These are phyloP conservation scores for Huntiella moniliformis DNA, from an alignment of 2,329 filamentous ascomycete species.

Conservation along the genomic window DNA sequence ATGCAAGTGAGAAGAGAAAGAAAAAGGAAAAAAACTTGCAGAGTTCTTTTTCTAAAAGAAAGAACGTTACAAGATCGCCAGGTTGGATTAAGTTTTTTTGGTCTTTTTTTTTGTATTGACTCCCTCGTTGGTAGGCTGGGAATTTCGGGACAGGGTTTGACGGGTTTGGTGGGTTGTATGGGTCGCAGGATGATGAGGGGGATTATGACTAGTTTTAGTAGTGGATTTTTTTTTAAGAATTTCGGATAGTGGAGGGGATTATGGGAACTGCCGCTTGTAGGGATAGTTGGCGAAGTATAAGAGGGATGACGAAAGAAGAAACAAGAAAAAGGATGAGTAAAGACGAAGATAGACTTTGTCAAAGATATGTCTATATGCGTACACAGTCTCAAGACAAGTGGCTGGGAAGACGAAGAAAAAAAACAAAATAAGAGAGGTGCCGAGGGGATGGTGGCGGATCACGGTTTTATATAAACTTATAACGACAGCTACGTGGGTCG, in stretches of 20 bases:
- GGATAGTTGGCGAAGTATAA: not conserved
- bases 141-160: not conserved
- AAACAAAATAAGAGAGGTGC: too few species aligned
- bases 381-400: not conserved
- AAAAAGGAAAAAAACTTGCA: not conserved
- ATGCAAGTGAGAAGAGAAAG: not conserved
- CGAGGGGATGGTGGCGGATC: too few species aligned
- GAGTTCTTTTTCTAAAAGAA: not conserved
- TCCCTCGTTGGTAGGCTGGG: not conserved
- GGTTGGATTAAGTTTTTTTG: constrained; percentile 3
- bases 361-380: constrained; percentile 1
- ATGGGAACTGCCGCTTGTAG: constrained; percentile 2
- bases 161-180: not conserved
- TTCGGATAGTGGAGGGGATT: not conserved
- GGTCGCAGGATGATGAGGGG: not conserved
- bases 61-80: not conserved
- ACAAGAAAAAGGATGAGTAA: not conserved
- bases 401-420: not conserved
- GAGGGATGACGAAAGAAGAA: not conserved
- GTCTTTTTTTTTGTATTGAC: constrained; percentile 2
- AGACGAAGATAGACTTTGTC: constrained; percentile 1
- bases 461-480: too few species aligned
- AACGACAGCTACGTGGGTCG: too few species aligned
- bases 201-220: constrained; percentile 1
- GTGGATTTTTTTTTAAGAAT: not conserved